Percentiles rank a stretch among this genome's conserved stretches.
Evolutionary conservation across 2,329 filamentous ascomycete genomes (phyloP).

Genomic region (Hypomyces perniciosus): DNA sequence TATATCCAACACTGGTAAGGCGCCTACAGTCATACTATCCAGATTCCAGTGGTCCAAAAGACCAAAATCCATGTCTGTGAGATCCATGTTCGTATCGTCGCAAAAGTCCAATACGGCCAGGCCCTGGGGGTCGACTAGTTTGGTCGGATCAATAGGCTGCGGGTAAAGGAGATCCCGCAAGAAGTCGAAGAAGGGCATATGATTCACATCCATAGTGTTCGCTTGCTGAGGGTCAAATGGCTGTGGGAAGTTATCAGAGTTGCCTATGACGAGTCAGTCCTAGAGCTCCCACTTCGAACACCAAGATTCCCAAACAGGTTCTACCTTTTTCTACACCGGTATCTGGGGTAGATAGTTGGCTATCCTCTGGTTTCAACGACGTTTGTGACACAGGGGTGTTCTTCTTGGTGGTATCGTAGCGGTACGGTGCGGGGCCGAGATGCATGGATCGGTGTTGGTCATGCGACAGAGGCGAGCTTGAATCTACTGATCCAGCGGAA

Average conservation of each 20-base stretch:
- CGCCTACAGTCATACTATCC: constrained; percentile 20
- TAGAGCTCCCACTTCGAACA: neutral
- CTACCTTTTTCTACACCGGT: constrained; percentile 26
- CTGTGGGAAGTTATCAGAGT: constrained; percentile 6
- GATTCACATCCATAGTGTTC: constrained; percentile 24
- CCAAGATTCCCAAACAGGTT: constrained; percentile 1
- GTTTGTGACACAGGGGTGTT: constrained; percentile 22
- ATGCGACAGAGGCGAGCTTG: constrained; percentile 19
- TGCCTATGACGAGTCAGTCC: constrained; percentile 11
- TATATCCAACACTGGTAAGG: neutral
- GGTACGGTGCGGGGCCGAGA: constrained; percentile 13
- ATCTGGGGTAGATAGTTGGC: constrained; percentile 31
- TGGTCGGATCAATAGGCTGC: constrained; percentile 33
- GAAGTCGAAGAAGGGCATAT: constrained; percentile 44
- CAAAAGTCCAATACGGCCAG: constrained; percentile 45
- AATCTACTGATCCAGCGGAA: constrained; percentile 8
- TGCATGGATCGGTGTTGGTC: constrained; percentile 15
- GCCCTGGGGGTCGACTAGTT: constrained; percentile 34
- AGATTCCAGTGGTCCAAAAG: constrained; percentile 45
- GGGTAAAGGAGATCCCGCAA: constrained; percentile 46
- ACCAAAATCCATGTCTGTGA: constrained; percentile 48
- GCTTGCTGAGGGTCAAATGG: constrained; percentile 7
- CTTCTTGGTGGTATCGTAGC: constrained; percentile 17
- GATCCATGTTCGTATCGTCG: constrained; percentile 42
- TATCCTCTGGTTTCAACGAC: constrained; percentile 25